phyloP scores from a whole-genome alignment of 164 flowering plant genomes.

The Santalum album region DNA sequence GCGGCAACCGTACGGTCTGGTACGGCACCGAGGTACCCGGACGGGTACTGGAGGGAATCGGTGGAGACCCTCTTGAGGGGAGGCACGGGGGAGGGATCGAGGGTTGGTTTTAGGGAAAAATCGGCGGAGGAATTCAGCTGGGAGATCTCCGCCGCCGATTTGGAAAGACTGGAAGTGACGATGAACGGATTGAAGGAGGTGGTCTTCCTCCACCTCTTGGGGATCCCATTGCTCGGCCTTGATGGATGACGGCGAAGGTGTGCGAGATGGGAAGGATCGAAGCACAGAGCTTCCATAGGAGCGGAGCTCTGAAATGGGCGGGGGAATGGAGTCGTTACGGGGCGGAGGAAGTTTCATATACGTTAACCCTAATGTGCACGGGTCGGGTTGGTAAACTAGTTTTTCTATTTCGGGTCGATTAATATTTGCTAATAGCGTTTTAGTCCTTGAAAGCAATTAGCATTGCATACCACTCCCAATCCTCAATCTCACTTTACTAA shows the following conservation, averaged over 20 bases:
- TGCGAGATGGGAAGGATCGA: neutral
- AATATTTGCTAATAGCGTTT: too few relatives aligned
- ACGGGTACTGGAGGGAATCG: constrained; percentile 61
- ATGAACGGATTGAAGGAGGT: neutral
- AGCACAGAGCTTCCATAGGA: constrained; percentile 12
- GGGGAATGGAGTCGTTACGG: constrained; percentile 15
- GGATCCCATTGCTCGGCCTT: neutral
- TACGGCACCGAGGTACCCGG: constrained; percentile 60
- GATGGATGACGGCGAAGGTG: constrained; percentile 5
- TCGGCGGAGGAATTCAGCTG: constrained; percentile 8
- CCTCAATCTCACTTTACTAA: too few relatives aligned
- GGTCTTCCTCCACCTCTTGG: constrained; percentile 1
- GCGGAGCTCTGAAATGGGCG: constrained; percentile 7
- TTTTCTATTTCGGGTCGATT: too few relatives aligned
- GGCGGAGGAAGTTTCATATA: too few relatives aligned
- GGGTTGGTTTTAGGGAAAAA: constrained; percentile 4
- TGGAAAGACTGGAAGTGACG: constrained; percentile 21
- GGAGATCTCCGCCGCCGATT: constrained; percentile 17
- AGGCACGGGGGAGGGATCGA: constrained; percentile 7
- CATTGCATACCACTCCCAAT: too few relatives aligned
- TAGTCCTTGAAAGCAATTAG: too few relatives aligned
- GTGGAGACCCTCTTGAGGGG: constrained; percentile 30
- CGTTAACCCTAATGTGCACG: too few relatives aligned
- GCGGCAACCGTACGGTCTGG: constrained; percentile 21
- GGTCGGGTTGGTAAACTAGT: too few relatives aligned